These are phyloP conservation scores for Yarrowia alimentaria DNA, from an alignment of 805 yeast species.

Conservation along the genomic window DNA sequence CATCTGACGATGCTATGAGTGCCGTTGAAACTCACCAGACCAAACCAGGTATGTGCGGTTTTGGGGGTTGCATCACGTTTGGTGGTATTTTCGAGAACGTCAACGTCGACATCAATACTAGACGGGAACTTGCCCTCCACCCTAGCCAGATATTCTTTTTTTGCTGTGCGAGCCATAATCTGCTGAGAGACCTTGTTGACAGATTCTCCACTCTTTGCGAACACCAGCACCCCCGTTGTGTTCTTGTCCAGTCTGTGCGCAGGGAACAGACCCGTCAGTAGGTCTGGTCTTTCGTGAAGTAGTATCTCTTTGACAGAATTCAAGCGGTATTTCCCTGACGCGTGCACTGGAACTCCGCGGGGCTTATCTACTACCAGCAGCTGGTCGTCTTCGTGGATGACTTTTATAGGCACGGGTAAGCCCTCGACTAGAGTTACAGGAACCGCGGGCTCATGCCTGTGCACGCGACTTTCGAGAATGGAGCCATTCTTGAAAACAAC, in stretches of 20 bases:
- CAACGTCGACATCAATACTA: neutral
- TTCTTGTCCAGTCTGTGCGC: conserved; percentile 80
- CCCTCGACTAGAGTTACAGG: conserved; percentile 42
- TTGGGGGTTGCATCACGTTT: conserved; percentile 40
- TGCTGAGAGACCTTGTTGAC: conserved; percentile 66
- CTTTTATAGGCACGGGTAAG: conserved; percentile 54
- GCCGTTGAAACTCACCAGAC: conserved; percentile 45
- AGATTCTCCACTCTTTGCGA: conserved; percentile 70
- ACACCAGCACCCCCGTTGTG: conserved; percentile 82
- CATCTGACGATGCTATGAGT: conserved; percentile 62
- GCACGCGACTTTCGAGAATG: conserved; percentile 70
- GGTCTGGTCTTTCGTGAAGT: conserved; percentile 66
- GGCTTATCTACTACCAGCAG: conserved; percentile 89
- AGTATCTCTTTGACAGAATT: conserved; percentile 70
- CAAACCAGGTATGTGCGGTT: conserved; percentile 66
- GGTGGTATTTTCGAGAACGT: conserved; percentile 1
- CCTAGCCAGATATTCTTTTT: conserved; percentile 74
- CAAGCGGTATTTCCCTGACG: neutral
- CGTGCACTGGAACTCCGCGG: conserved; percentile 77
- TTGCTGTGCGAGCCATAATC: conserved; percentile 59
- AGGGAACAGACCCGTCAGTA: conserved; percentile 67
- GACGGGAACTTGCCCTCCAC: conserved; percentile 76
- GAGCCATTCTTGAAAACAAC: conserved; percentile 75
- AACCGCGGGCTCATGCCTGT: conserved; percentile 90
- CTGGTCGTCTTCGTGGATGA: conserved; percentile 66